Percentiles rank a stretch among this genome's conserved stretches.
phyloP scores from a whole-genome alignment of 768 basidiomycete species.

The Serendipita indica region DNA sequence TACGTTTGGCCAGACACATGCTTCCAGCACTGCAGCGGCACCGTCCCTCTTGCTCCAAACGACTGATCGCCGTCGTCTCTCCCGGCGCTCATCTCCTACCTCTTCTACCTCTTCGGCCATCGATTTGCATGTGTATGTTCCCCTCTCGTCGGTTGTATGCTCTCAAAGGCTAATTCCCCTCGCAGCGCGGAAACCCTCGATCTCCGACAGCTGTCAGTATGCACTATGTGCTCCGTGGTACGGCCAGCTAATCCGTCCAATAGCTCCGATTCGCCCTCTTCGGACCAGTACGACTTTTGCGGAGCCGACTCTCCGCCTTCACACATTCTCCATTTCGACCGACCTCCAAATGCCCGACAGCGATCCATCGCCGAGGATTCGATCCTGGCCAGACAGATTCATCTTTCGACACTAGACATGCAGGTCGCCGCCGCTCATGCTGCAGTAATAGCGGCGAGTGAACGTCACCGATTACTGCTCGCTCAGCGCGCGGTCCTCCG shows the following conservation, averaged over 20 bases:
- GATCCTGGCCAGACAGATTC: constrained; percentile 1
- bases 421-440: constrained; percentile 5
- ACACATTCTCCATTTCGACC: constrained; percentile 5
- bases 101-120: background rate
- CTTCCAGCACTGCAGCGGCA: background rate
- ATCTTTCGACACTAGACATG: constrained; percentile 6
- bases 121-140: background rate
- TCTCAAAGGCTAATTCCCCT: no score
- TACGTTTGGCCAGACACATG: background rate
- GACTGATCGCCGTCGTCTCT: background rate
- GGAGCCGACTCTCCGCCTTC: background rate
- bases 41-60: background rate
- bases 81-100: constrained; percentile 2
- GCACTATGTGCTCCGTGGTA: background rate
- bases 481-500: constrained; percentile 3
- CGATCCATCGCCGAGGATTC: constrained; percentile 1
- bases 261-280: background rate
- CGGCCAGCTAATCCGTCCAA: no score
- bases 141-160: background rate
- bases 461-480: background rate
- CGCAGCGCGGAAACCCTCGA: no score
- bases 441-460: background rate
- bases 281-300: background rate
- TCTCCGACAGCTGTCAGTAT: background rate
- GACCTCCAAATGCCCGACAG: background rate